These are phyloP conservation scores for Fusarium burgessii DNA, from an alignment of 2,329 filamentous ascomycete genomes.

Conservation along the genomic window DNA sequence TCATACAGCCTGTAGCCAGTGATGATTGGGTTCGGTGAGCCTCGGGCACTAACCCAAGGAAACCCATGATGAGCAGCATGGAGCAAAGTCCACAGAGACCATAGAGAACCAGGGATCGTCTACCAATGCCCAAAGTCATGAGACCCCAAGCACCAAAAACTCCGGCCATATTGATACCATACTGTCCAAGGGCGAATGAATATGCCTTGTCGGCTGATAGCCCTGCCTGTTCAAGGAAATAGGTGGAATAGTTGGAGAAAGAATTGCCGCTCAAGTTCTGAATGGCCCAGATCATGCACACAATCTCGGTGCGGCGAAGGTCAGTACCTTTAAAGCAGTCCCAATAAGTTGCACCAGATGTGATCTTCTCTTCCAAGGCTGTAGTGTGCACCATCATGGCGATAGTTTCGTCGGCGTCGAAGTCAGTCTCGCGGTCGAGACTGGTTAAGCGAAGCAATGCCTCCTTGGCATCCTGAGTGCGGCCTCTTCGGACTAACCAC, in stretches of 20 bases:
- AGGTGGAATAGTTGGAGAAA: slow-evolving; percentile 74
- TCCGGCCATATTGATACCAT: slow-evolving; percentile 80
- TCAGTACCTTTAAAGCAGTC: slow-evolving; percentile 89
- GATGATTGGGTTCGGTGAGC: slow-evolving; percentile 70
- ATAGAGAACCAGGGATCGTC: slow-evolving; percentile 79
- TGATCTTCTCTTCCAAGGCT: slow-evolving; percentile 81
- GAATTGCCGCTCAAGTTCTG: slow-evolving; percentile 73
- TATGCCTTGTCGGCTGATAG: slow-evolving; percentile 65
- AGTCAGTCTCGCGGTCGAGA: slow-evolving; percentile 72
- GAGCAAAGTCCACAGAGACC: slow-evolving; percentile 78
- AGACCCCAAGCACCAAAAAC: slow-evolving; percentile 86
- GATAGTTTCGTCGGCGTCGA: slow-evolving; percentile 85
- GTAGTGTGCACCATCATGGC: slow-evolving; percentile 95
- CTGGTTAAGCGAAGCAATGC: slow-evolving; percentile 75
- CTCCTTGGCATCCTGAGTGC: slow-evolving; percentile 73
- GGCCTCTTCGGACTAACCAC: slow-evolving; percentile 79
- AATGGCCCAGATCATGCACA: slow-evolving; percentile 73
- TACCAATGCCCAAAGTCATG: slow-evolving; percentile 80
- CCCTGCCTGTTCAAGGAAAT: slow-evolving; percentile 71
- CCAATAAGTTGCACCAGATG: slow-evolving; percentile 77
- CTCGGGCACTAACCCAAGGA: slow-evolving; percentile 79
- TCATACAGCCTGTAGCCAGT: slow-evolving; percentile 84
- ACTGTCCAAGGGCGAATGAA: slow-evolving; percentile 72
- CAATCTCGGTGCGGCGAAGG: slow-evolving; percentile 79
- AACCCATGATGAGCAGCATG: slow-evolving; percentile 87